Evolutionary conservation across 805 yeast genomes (phyloP), one percentile per base, ranked within the genome.

Genomic region (Candida rishiriensis): DNA sequence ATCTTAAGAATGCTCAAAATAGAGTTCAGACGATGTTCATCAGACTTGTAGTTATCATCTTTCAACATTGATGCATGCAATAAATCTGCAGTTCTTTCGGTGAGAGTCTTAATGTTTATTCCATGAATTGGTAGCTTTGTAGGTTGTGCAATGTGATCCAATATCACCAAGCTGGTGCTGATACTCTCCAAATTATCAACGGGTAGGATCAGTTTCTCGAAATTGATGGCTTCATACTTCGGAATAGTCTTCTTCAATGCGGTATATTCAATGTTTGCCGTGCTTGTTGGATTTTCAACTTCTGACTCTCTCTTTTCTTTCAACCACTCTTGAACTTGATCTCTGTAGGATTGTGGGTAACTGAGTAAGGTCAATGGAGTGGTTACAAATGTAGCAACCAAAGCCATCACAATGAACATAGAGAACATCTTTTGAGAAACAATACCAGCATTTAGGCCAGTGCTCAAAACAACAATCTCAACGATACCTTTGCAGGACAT

Each of bases 401-500:
- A 69, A 0, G 95, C 89, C 95, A 86, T 86, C 33, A 86, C 78
- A 44, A 86, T 78, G 57, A 86, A 85, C 90, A 86, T 86, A 14
- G 90, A 82, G 60, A 78, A 86, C 1, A 81, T 80, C 48, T 76
- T 79, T 44, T 73, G 71, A 3, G 79, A 69, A 40, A 86, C 78
- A 42, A 86, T 86, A 0, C 77, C 76, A 5, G 93, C 85, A 48
- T 76, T 79, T 43, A 85, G 70, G 39, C 95, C 95, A 18, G 83
- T 79, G 35, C 78, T 80, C 51, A 85, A 69, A 16, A 85, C 93
- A 35, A 85, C 90, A 59, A 85, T 82, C 63, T 85, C 95, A 18
- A 85, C 93, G 50, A 85, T 84, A 63, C 95, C 95, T 63, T 86
- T 86, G 72, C 95, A 86, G 7, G 91, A 84, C 93, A 86, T 86